Base-by-base conservation (phyloP, 2,329 filamentous ascomycete species). In the Fusarium buharicum region DNA sequence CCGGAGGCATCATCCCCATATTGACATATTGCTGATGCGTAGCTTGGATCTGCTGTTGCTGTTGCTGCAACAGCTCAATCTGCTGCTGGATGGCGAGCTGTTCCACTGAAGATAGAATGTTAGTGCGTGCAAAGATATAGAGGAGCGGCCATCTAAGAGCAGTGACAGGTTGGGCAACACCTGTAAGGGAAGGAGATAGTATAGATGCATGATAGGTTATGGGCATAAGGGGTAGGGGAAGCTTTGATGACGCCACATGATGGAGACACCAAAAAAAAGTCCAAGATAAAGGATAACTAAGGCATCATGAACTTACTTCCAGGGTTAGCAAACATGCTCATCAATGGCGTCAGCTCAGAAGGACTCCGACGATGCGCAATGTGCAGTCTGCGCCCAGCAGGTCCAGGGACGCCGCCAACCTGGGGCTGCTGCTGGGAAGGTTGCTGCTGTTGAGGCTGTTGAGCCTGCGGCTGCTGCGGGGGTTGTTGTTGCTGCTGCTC, bases 11-110 rank as follows among this genome's bases (percentile, higher is more conserved):
- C 85, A 98, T 93, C 76, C 92, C 92, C 91, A 97, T 93, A 77
- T 95, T 97, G 72, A 97, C 90, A 82, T 97, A 97, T 80, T 98
- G 94, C 79, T 97, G 93, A 74, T 97, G 93, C 65, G 92, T 95
- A 70, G 92, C 92, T 79, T 96, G 92, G 74, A 98, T 96, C 76
- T 97, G 93, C 78, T 98, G 93, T 77, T 98, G 95, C 77, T 98
- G 95, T 77, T 97, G 93, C 81, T 98, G 94, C 73, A 98, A 85
- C 75, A 96, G 86, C 80, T 98, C 94, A 74, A 98, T 97, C 80
- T 98, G 94, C 82, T 97, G 94, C 81, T 97, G 93, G 76, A 98
- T 93, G 75, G 92, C 92, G 75, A 97, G 87, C 85, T 97, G 93
- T 83, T 97, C 94, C 91, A 97, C 93, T 96, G 44, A 62, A 50